Evolutionary conservation across 2,329 filamentous ascomycete species (phyloP), one percentile per base, ranked within the genome.

Genomic region (Colletotrichum sp.): DNA sequence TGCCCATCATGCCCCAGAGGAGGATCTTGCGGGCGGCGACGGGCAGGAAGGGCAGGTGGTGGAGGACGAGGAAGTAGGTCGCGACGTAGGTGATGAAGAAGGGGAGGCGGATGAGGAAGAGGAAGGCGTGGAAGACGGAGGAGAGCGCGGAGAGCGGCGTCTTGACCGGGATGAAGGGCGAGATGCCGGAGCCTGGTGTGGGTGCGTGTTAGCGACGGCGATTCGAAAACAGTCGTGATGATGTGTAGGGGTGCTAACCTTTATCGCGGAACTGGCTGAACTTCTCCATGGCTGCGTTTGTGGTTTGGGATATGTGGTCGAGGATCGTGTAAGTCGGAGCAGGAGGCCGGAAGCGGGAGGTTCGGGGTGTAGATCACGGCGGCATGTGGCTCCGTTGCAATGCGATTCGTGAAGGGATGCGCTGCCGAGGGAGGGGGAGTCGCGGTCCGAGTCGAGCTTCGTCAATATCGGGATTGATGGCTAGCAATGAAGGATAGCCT

Each of bases 251-350:
- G 5, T 24, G 60, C 26, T 78, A 88, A 95, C 96, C 96, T 92
- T 94, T 92, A 85, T 98, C 96, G 80, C 96, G 93, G 82, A 95
- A 98, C 84, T 98, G 95, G 73, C 95, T 96, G 84, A 95, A 98
- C 84, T 97, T 98, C 88, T 98, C 96, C 96, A 98, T 98, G 38
- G 32, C 24, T 28, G 73, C 30, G 70, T 43, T 64, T 4, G 10
- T 24, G 13, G 12, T 13, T 34, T 48, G 18, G n/a, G 16, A 4
- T 60, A 15, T 32, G 16, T 32, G 52, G 32, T 24, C 5, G 48
- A 43, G 8, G 26, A 21, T 75, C 38, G 73, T 75, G 32, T 67
- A 72, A 73, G 73, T 75, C 69, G 38, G 28, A 21, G 38, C 43
- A 15, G 18, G 16, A 34, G 15, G 32, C 32, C 61, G 38, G 61